These are phyloP conservation scores for Dryas octopetala DNA, from an alignment of 306 rosid genomes.

Conservation along the genomic window DNA sequence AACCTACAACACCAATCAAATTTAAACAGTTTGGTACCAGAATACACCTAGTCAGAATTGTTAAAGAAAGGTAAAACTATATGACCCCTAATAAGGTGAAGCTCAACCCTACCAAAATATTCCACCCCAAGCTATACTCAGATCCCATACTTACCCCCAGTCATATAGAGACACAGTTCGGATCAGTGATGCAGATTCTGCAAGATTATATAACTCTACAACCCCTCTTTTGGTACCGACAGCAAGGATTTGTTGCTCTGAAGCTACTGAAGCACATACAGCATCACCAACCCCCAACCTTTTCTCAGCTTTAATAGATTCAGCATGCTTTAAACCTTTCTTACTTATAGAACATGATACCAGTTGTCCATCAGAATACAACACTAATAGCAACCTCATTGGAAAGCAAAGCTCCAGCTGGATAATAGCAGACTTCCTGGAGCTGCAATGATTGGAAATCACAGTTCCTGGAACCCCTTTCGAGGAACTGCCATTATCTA, in stretches of 20 bases:
- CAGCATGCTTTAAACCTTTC: conserved; percentile 85
- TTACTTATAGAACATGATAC: conserved; percentile 84
- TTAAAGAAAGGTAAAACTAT: neutral
- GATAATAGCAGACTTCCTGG: conserved; percentile 58
- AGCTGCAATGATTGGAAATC: conserved; percentile 34
- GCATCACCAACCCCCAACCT: conserved; percentile 74
- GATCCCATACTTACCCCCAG: conserved; percentile 81
- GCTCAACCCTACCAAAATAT: conserved; percentile 18
- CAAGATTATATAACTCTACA: conserved; percentile 86
- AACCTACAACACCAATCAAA: conserved; percentile 6
- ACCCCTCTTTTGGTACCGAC: conserved; percentile 92
- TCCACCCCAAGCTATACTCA: conserved; percentile 21
- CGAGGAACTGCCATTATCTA: conserved; percentile 65
- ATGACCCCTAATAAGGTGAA: conserved; percentile 15
- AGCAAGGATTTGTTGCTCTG: conserved; percentile 86
- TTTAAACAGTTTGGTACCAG: neutral
- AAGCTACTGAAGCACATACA: conserved; percentile 78
- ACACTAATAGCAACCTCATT: conserved; percentile 74
- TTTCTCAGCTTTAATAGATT: conserved; percentile 75
- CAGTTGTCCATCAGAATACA: conserved; percentile 81
- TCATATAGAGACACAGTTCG: conserved; percentile 80
- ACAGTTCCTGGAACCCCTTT: conserved; percentile 45
- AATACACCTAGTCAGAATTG: neutral
- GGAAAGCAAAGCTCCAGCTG: conserved; percentile 81
- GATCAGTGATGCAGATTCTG: conserved; percentile 66